Base-by-base conservation (phyloP, 2,329 filamentous ascomycete species). In the Colletotrichum echinochloae region DNA sequence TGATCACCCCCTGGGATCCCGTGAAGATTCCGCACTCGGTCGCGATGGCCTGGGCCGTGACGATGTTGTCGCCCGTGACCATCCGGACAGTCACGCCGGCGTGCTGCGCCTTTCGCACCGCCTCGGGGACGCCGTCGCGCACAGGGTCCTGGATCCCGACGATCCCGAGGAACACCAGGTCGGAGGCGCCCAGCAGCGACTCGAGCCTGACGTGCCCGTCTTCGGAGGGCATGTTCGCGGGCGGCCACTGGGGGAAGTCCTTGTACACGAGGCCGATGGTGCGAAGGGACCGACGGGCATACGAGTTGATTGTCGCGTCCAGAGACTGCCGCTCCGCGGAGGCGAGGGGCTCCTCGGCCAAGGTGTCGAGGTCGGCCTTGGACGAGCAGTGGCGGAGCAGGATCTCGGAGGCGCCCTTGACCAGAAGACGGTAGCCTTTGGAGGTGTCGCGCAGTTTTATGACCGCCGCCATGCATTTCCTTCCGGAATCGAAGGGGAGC, bases 101-200 rank as follows among this genome's bases (percentile, higher is more conserved):
- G 8, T 86, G 83, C 72, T 90, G 88, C 56, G 89, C 91, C 62
- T 88, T 84, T 60, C 83, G 82, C 2, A 92, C 90, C 2, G 90
- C 89, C 46, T 90, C 84, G 1, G 86, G 83, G 2, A 92, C 90
- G 65, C 88, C 89, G 0, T 84, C 82, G 51, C 90, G 87, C 2
- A 92, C 81, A n/a, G 90, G 90, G 75, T 92, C 90, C 65, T 90
- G 88, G 35, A 92, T 91, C 75, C 90, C 90, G 71, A 94, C 82
- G 14, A 83, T 78, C 20, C 82, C 82, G 30, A 85, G 76, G 67
- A 83, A 84, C 14, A 82, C 79, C 39, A 83, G 72, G 41, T 74
- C 74, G 69, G 55, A 44, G 72, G 55, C 18, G 63, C 23, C 7
- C 57, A 65, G 49, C 18, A 69, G 48, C 33, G 55, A 52, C 35